Percentiles rank a stretch among this genome's conserved stretches.
phyloP scores from a whole-genome alignment of 2,329 filamentous ascomycete genomes.

The Monilinia laxa region DNA sequence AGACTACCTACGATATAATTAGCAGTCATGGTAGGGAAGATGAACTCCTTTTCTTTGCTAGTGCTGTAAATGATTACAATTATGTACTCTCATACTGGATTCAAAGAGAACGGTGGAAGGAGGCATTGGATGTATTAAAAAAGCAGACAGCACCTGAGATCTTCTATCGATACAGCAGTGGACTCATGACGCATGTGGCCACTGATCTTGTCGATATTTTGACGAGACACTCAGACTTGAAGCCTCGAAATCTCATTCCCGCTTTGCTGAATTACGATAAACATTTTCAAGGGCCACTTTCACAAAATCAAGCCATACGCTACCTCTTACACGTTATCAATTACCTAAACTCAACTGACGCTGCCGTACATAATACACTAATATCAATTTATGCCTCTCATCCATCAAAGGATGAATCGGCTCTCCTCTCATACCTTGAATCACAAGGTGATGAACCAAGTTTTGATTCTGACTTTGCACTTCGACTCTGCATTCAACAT shows the following conservation, averaged over 20 bases:
- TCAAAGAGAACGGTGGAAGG: constrained; percentile 86
- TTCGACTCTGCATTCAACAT: constrained; percentile 92
- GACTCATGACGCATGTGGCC: constrained; percentile 88
- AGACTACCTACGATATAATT: constrained; percentile 93
- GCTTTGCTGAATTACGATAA: constrained; percentile 93
- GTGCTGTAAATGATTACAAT: constrained; percentile 83
- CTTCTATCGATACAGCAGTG: constrained; percentile 95
- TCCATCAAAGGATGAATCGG: constrained; percentile 77
- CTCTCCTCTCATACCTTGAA: constrained; percentile 84
- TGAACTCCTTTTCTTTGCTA: constrained; percentile 89
- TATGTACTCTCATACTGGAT: constrained; percentile 98
- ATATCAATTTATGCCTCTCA: constrained; percentile 94
- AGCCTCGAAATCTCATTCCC: constrained; percentile 85
- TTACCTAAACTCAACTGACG: constrained; percentile 73
- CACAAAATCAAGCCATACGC: constrained; percentile 85
- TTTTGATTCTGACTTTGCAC: constrained; percentile 94
- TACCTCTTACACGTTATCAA: constrained; percentile 95
- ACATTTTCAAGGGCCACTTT: constrained; percentile 63
- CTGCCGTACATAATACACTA: constrained; percentile 94
- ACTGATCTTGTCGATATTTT: constrained; percentile 90
- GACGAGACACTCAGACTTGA: constrained; percentile 84
- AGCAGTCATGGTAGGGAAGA: constrained; percentile 93
- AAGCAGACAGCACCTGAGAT: constrained; percentile 89
- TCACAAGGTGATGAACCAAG: constrained; percentile 81
- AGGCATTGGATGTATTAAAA: constrained; percentile 84